Evolutionary conservation across 1,284 basidiomycete species (phyloP), one percentile per base, ranked within the genome.

Genomic region (Chalciporus sp.): DNA sequence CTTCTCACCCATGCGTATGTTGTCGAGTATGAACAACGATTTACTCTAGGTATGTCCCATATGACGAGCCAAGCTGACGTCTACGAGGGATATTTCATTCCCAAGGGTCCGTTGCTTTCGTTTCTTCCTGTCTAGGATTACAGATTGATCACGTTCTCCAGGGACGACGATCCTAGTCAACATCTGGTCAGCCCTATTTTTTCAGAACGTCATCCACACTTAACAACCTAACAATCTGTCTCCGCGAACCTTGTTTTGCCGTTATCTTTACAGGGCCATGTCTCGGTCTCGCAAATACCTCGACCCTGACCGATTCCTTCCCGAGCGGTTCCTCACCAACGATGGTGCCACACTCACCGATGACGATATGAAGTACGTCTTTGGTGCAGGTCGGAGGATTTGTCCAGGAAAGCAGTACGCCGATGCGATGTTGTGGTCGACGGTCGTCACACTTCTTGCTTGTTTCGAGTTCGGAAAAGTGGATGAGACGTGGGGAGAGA

Each of bases 351-450:
- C 35, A 2, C 70, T 69, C n/a, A 43, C 62, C 58, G 52, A 54
- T 14, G 57, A 57, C 49, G 73, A 80, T 52, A 67, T 70, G 16
- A 72, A 68, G 37, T 78, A 73, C 60, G 73, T 76, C 4, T 82
- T 81, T 58, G 80, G 80, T 10, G 80, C 78, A 56, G 81, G 81
- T 10, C 65, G 80, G 55, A 56, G 56, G 16, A 23, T 14, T 29
- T 57, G 56, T 10, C 44, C 46, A 14, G 56, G 56, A 1, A 47
- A 26, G 26, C 17, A 42, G 20, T 40, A 39, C 9, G 56, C 57
- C 8, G 56, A 59, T 14, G 57, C 57, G 8, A 42, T 29, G 14
- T 12, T 59, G 11, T 56, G 56, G 56, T 37, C 51, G 12, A 48
- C 41, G 8, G 27, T 57, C 5, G 57, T 23, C 9, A 58, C 57